Evolutionary conservation across 306 rosid species (phyloP).

Genomic region (Malus orientalis): DNA sequence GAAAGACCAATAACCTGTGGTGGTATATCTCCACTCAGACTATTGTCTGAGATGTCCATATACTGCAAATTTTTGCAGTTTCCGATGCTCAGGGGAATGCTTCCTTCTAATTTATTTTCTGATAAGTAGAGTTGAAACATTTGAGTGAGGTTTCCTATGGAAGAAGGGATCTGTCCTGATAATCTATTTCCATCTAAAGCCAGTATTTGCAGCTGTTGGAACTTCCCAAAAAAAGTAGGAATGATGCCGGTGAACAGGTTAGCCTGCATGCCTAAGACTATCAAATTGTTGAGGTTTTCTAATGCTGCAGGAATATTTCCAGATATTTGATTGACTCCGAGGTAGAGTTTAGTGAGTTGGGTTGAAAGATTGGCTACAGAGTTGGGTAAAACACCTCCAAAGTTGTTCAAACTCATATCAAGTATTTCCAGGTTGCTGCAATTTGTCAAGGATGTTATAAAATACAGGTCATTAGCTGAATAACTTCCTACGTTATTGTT

Average conservation of each 20-base stretch:
- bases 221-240: conserved; percentile 21
- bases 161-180: conserved; percentile 12
- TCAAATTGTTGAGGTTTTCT: conserved; percentile 14
- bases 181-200: not conserved
- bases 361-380: conserved; percentile 26
- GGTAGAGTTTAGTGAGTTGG: not conserved
- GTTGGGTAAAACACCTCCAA: conserved; percentile 31
- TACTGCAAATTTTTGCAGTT: conserved; percentile 1
- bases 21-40: conserved; percentile 27
- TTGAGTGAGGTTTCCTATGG: conserved; percentile 24
- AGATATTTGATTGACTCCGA: conserved; percentile 1
- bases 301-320: conserved; percentile 19
- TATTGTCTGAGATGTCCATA: not conserved
- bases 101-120: conserved; percentile 23
- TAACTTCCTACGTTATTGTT: conserved; percentile 13
- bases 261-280: not conserved
- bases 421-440: conserved; percentile 9
- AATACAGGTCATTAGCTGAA: conserved; percentile 21
- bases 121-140: not conserved
- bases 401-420: conserved; percentile 1
- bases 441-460: conserved; percentile 19
- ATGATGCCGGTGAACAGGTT: conserved; percentile 12
- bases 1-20: not conserved
- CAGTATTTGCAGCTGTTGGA: conserved; percentile 1
- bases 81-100: conserved; percentile 19